Percentiles rank a stretch among this genome's conserved stretches.
These are phyloP conservation scores for Novymonas esmeraldas DNA, from an alignment of 208 protist genomes.

Conservation along the genomic window DNA sequence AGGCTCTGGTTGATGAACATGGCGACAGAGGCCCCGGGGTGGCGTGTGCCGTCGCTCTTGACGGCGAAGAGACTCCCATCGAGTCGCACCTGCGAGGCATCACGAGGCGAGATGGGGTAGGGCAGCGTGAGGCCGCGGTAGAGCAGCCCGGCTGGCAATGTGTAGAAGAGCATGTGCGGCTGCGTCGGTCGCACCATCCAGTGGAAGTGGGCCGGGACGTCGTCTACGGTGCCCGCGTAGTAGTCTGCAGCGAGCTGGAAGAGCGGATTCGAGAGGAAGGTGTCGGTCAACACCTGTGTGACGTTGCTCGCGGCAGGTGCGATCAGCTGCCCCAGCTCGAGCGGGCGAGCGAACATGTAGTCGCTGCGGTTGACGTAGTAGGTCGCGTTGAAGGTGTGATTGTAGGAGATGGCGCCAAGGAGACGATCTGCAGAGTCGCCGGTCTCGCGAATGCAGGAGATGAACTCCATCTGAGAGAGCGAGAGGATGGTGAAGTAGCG, in stretches of 20 bases:
- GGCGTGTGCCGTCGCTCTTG: too few relatives aligned
- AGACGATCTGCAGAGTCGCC: too few relatives aligned
- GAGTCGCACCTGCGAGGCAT: slow-evolving; percentile 12
- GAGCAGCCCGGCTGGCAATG: slow-evolving; percentile 10
- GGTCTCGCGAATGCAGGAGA: not conserved
- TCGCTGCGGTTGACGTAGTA: slow-evolving; percentile 11
- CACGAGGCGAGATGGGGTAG: not conserved
- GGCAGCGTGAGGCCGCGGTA: slow-evolving; percentile 4
- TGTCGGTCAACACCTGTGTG: not conserved
- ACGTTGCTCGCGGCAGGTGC: slow-evolving; percentile 1
- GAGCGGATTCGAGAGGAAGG: not conserved
- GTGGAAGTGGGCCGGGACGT: not conserved
- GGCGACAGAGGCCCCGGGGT: not conserved
- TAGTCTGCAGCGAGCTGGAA: slow-evolving; percentile 3
- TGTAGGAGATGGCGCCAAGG: slow-evolving; percentile 4
- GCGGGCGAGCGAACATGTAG: slow-evolving; percentile 11
- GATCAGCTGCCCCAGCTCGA: not conserved
- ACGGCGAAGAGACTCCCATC: not conserved
- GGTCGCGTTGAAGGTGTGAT: slow-evolving; percentile 12
- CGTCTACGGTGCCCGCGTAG: not conserved
- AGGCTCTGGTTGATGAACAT: slow-evolving; percentile 17
- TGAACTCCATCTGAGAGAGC: not conserved
- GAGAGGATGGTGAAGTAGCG: not conserved
- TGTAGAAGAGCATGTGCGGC: slow-evolving; percentile 23
- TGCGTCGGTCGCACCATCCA: not conserved